Evolutionary conservation across 1,284 basidiomycete species (phyloP).

Genomic region (Xanthoconium separans): DNA sequence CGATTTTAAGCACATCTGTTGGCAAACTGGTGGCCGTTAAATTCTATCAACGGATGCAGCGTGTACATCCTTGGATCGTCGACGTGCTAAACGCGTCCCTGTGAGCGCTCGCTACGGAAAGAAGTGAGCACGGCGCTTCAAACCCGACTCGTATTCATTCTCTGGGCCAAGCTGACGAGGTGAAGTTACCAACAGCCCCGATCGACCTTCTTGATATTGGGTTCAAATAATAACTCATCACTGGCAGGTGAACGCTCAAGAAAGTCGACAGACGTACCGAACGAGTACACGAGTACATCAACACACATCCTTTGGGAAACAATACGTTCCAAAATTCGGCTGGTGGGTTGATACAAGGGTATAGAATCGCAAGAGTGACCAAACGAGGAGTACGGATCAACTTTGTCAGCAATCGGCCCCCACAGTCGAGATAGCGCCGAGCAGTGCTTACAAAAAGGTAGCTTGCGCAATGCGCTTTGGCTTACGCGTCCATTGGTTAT

Average conservation of each 20-base stretch:
- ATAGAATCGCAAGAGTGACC: too few relatives aligned
- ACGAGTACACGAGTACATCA: constrained; percentile 48
- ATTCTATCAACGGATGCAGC: constrained; percentile 45
- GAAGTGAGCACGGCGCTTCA: constrained; percentile 51
- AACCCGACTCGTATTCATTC: constrained; percentile 24
- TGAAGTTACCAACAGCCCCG: not conserved
- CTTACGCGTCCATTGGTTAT: constrained; percentile 28
- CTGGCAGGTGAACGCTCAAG: constrained; percentile 11
- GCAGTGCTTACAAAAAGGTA: too few relatives aligned
- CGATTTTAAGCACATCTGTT: constrained; percentile 49
- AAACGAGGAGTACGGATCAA: too few relatives aligned
- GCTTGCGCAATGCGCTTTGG: not conserved
- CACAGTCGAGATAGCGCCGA: too few relatives aligned
- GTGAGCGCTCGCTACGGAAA: constrained; percentile 41
- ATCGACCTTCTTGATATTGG: constrained; percentile 31
- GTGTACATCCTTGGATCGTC: constrained; percentile 45
- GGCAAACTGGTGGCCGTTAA: constrained; percentile 32
- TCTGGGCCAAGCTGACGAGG: constrained; percentile 40
- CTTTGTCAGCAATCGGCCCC: too few relatives aligned
- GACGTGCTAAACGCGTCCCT: constrained; percentile 31
- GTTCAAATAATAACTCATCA: constrained; percentile 55
- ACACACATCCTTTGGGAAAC: constrained; percentile 43
- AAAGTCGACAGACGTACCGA: constrained; percentile 33
- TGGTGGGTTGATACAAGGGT: too few relatives aligned
- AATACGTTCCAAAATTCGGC: constrained; percentile 46